Evolutionary conservation across 2,329 filamentous ascomycete genomes (phyloP), one percentile per base, ranked within the genome.

Genomic region (Chrysosporium keratinophilum): DNA sequence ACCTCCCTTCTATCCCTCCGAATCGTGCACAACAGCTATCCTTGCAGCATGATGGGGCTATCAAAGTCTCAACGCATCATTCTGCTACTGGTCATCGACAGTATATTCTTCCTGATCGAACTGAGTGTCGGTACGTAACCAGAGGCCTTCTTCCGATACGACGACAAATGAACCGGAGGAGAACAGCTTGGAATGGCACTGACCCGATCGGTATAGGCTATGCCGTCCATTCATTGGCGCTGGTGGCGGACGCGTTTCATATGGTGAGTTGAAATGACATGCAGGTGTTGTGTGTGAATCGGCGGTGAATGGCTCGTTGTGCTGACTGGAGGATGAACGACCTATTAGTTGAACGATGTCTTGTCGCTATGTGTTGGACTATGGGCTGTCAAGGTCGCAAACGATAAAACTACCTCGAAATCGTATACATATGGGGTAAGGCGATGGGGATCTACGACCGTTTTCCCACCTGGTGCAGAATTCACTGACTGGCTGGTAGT

Each of bases 171-270:
- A 15, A 20, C 12, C 28, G 14, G 19, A 11, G 17, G 46, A 15
- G 45, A 23, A 47, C 41, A 28, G 31, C 4, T 31, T 15, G 39
- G 14, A 19, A 12, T n/a, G 7, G 11, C 5, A 51, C 23, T 43
- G 28, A 31, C 60, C 64, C 20, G 12, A 14, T 42, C 7, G 47
- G 48, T 33, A 40, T 58, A 79, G 78, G 93, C 57, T 88, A 95
- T 75, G 75, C 84, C 59, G 88, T 95, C 57, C 85, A 90, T 66
- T 97, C 93, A 15, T 80, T 98, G 62, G 93, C 93, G 37, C 79
- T 98, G 56, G 89, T 94, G 66, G 93, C 93, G 52, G 93, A 98
- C 74, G 89, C 93, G 56, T 98, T 98, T 71, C 93, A 98, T 73
- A 98, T 98, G 93, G 86, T 88, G 67, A 28, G 23, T 28, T 62